Base-by-base conservation (phyloP, 805 yeast species). In the Myxozyma sirexii region DNA sequence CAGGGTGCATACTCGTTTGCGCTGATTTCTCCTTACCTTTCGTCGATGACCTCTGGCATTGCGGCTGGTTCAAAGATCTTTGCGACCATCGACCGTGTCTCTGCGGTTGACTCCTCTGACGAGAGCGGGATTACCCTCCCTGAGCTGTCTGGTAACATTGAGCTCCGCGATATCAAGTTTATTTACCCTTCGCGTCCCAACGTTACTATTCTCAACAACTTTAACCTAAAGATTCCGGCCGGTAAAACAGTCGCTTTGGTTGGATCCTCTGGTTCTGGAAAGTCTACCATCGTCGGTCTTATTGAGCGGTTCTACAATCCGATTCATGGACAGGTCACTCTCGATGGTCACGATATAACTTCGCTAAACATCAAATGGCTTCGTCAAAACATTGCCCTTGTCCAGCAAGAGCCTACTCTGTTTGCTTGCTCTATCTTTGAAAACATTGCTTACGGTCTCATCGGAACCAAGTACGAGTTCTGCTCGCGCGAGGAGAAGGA, bases 191-290 rank as follows among this genome's bases (percentile, higher is more conserved):
- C 79, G 29, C 73, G 79, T 4, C 92, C 96, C 3, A 91, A 88
- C 59, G 82, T 97, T 64, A 87, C 90, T 50, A 93, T 93, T 61
- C 79, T 93, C 65, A 80, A 82, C 29, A 85, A 92, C 72, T 90
- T 91, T 44, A 77, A 83, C 4, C 88, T 93, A 67, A 82, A 84
- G 1, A 86, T 93, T 39, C 91, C 93, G 7, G 90, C 96, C 1
- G 98, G 98, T 8, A 75, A 85, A 68, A 91, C 90, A 64, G 96
- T 92, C 33, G 98, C 97, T 13, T 82, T 93, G 64, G 98, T 93
- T 15, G 98, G 98, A 1, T 94, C 96, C 4, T 88, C 96, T 3
- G 98, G 98, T 2, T 86, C 93, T 67, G 98, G 98, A 33, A 93
- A 93, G 75, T 90, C 97, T 0, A 93, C 98, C 0, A 83, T 93